Conservation (phyloP, 2,329 filamentous ascomycete species). For the Cordyceps javanica region DNA sequence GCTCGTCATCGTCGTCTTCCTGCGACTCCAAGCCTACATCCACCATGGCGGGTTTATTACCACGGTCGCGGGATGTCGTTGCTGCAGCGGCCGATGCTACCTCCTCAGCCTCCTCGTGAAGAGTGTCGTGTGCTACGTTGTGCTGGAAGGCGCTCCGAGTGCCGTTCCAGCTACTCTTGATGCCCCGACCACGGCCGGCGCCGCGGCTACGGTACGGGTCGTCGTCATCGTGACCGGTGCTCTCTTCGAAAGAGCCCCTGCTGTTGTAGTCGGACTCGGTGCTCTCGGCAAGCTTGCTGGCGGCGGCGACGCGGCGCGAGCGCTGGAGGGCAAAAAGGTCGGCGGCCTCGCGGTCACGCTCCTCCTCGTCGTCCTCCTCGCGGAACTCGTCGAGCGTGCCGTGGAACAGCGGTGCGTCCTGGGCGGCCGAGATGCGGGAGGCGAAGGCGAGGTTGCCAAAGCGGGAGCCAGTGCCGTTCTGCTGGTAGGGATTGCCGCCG, state of each 20-base stretch:
- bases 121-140: slow-evolving; percentile 22
- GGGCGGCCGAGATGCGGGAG: slow-evolving; percentile 63
- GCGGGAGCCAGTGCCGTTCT: slow-evolving; percentile 65
- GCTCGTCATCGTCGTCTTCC: slow-evolving; percentile 46
- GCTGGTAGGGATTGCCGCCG: slow-evolving; percentile 73
- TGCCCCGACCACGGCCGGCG: slow-evolving; percentile 34
- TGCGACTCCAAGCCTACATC: slow-evolving; percentile 77
- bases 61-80: slow-evolving; percentile 30
- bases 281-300: slow-evolving; percentile 77
- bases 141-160: slow-evolving; percentile 35
- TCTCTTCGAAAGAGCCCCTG: slow-evolving; percentile 30
- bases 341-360: slow-evolving; percentile 85
- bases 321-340: slow-evolving; percentile 88
- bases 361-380: slow-evolving; percentile 88
- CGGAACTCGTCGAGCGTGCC: slow-evolving; percentile 84
- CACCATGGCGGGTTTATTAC: slow-evolving; percentile 59
- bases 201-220: slow-evolving; percentile 37
- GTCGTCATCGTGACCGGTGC: slow-evolving; percentile 22
- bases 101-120: slow-evolving; percentile 39
- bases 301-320: slow-evolving; percentile 82
- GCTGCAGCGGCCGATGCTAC: slow-evolving; percentile 28
- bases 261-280: slow-evolving; percentile 63
- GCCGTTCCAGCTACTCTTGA: slow-evolving; percentile 61
- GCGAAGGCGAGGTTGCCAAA: slow-evolving; percentile 69
- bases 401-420: slow-evolving; percentile 90